Conservation (phyloP, 1,284 basidiomycete species). For the Fistulinella cinereoalba region DNA sequence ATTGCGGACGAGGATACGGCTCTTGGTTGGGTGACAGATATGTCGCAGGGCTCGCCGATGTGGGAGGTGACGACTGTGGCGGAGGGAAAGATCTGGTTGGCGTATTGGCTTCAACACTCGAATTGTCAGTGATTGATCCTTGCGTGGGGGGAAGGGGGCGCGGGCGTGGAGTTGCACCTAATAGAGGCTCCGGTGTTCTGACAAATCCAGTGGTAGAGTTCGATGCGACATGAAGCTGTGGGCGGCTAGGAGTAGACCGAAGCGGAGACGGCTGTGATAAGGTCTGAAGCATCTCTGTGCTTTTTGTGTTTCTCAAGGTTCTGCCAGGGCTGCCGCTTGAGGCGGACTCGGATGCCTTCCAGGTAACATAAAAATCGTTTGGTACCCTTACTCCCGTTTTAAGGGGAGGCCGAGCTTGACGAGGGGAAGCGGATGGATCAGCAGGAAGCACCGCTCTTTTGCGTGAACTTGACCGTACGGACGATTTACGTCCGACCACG, state of each 20-base stretch:
- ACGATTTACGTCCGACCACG: constrained; percentile 11
- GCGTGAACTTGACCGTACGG: constrained; percentile 20
- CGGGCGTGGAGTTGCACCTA: constrained; percentile 14
- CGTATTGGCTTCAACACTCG: constrained; percentile 19
- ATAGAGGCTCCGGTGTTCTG: constrained; percentile 21
- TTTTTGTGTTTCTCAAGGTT: constrained; percentile 28
- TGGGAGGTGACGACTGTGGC: constrained; percentile 36
- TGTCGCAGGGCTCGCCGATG: constrained; percentile 27
- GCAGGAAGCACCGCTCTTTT: constrained; percentile 16
- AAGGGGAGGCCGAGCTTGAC: constrained; percentile 13
- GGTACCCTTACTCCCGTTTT: constrained; percentile 28
- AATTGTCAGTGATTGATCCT: constrained; percentile 17
- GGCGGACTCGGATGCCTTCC: constrained; percentile 25
- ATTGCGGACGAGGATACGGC: constrained; percentile 56
- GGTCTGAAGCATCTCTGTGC: constrained; percentile 29
- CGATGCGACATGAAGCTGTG: constrained; percentile 24
- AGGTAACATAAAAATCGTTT: constrained; percentile 18
- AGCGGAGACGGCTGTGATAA: constrained; percentile 18
- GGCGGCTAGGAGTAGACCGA: constrained; percentile 31
- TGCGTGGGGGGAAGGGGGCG: constrained; percentile 35
- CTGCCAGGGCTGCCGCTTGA: constrained; percentile 14
- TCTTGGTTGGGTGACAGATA: constrained; percentile 41
- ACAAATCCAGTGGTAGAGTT: constrained; percentile 13
- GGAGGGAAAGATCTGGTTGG: constrained; percentile 26
- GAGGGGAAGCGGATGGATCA: constrained; percentile 14